These are phyloP conservation scores for Tagetes erecta DNA, from an alignment of 129 eudicot species.

Conservation along the genomic window DNA sequence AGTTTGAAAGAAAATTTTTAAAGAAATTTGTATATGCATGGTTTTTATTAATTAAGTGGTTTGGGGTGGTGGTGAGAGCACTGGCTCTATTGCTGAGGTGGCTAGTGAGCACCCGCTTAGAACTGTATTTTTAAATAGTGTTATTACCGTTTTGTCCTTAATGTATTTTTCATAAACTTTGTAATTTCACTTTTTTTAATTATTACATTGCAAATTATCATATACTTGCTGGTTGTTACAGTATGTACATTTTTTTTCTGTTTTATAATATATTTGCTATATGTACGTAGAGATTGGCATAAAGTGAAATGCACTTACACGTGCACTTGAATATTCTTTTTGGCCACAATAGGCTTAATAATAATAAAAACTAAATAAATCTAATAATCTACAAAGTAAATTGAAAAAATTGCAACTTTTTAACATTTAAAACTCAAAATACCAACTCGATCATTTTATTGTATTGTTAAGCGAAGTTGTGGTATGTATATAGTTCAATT, in stretches of 20 bases:
- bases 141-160: conserved; percentile 21
- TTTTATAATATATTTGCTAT: not conserved
- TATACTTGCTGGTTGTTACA: not conserved
- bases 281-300: not conserved
- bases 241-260: not conserved
- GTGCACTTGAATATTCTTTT: not conserved
- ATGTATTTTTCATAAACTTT: conserved; percentile 33
- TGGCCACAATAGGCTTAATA: too few species aligned
- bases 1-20: not conserved
- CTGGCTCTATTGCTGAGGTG: conserved; percentile 66
- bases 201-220: conserved; percentile 15
- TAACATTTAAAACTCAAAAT: too few species aligned
- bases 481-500: too few species aligned
- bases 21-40: conserved; percentile 26
- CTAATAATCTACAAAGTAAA: too few species aligned
- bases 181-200: conserved; percentile 27
- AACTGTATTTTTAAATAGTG: conserved; percentile 23
- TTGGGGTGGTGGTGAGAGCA: conserved; percentile 25
- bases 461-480: too few species aligned
- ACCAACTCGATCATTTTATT: too few species aligned
- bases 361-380: too few species aligned
- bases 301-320: not conserved
- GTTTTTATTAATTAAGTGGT: not conserved
- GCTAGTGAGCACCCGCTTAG: conserved; percentile 74
- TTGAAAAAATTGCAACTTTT: too few species aligned